A percentile compares a stretch with the other conserved stretches of the same genome.
phyloP scores from a whole-genome alignment of 306 rosid species.

The Glycine soja region DNA sequence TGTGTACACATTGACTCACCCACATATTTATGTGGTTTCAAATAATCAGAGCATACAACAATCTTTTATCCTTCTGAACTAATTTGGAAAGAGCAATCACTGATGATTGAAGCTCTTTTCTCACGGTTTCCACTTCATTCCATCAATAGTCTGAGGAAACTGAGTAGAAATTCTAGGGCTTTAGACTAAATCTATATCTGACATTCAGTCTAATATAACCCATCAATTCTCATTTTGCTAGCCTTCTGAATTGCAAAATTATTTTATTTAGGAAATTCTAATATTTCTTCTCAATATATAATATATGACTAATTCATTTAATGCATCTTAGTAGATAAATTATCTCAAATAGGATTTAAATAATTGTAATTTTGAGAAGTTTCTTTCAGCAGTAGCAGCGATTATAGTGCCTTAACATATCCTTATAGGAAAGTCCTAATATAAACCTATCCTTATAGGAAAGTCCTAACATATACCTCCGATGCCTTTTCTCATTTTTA shows the following conservation, averaged over 20 bases:
- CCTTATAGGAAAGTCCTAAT: no score
- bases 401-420: no score
- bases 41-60: conserved; percentile 12
- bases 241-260: not conserved
- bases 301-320: not conserved
- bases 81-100: conserved; percentile 10
- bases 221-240: not conserved
- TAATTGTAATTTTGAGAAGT: not conserved
- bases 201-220: not conserved
- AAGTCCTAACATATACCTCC: no score
- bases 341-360: not conserved
- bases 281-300: not conserved
- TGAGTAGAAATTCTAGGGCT: not conserved
- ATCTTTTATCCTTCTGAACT: conserved; percentile 33
- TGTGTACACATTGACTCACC: not conserved
- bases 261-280: not conserved
- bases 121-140: conserved; percentile 1
- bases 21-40: not conserved
- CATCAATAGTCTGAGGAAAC: not conserved
- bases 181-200: not conserved
- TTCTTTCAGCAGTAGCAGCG: not conserved
- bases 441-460: no score
- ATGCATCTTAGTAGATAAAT: not conserved
- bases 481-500: not conserved
- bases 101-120: conserved; percentile 28